Conservation (phyloP, 176 grass and related monocot species). For the Pontederia crassipes region DNA sequence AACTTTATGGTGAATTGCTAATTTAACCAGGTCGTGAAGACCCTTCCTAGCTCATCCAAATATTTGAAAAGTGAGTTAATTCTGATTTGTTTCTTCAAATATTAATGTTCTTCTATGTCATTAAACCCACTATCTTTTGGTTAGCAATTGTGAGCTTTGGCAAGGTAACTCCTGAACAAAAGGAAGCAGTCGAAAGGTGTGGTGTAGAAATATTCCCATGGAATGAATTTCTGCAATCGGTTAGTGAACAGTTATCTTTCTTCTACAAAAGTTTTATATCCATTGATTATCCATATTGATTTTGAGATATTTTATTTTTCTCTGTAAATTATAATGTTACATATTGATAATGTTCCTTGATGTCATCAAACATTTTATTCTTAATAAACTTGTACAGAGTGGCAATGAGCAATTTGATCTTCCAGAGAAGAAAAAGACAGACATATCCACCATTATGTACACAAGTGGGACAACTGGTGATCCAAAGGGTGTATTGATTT, state of each 20-base stretch:
- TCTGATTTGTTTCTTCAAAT: constrained; percentile 3
- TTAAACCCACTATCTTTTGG: constrained; percentile 6
- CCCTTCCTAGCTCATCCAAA: constrained; percentile 49
- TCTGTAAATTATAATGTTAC: too few relatives aligned
- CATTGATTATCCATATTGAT: not conserved
- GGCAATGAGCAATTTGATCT: constrained; percentile 57
- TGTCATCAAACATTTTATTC: not conserved
- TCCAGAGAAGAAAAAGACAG: constrained; percentile 48
- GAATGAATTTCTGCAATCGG: constrained; percentile 70
- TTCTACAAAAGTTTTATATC: not conserved
- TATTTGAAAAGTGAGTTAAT: constrained; percentile 66
- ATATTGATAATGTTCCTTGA: too few relatives aligned
- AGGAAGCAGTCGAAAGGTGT: constrained; percentile 47
- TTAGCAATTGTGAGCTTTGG: constrained; percentile 81
- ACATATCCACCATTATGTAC: constrained; percentile 90
- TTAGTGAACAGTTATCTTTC: constrained; percentile 26
- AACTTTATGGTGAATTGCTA: too few relatives aligned
- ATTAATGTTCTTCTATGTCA: not conserved
- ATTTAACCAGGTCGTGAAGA: constrained; percentile 44
- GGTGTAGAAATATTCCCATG: constrained; percentile 50
- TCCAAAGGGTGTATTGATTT: constrained; percentile 77
- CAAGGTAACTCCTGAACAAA: constrained; percentile 53
- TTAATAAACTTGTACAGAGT: constrained; percentile 25
- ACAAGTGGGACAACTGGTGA: constrained; percentile 91
- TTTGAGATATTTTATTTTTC: not conserved